phyloP scores from a whole-genome alignment of 148 eudicot genomes.

The Vaccinium darrowii region DNA sequence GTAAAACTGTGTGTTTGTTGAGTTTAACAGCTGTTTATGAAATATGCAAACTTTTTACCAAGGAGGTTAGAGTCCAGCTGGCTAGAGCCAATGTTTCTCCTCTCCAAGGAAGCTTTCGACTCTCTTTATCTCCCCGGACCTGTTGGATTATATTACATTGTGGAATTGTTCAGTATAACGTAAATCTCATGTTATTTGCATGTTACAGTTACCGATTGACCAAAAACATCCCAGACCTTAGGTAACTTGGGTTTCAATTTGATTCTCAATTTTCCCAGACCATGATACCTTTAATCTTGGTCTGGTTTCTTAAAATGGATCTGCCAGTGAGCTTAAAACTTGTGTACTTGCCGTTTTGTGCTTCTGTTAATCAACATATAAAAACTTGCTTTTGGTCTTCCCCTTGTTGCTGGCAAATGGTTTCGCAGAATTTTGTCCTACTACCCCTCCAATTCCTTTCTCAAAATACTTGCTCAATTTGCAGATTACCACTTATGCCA shows the following conservation, averaged over 20 bases:
- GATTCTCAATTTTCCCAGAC: neutral
- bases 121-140: neutral
- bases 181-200: neutral
- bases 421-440: neutral
- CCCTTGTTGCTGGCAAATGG: neutral
- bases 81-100: neutral
- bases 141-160: neutral
- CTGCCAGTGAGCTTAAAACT: neutral
- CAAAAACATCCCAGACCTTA: neutral
- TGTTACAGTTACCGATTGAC: neutral
- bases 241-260: neutral
- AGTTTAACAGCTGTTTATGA: neutral
- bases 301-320: neutral
- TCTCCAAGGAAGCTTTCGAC: neutral
- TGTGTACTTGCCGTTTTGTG: neutral
- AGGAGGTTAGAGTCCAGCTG: neutral
- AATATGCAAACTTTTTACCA: neutral
- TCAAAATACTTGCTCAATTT: neutral
- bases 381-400: neutral
- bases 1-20: neutral
- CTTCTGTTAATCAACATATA: neutral
- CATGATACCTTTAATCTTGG: neutral
- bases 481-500: constrained; percentile 49
- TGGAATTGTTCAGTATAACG: neutral
- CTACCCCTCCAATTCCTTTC: neutral